Evolutionary conservation across 805 yeast species (phyloP).

Genomic region (Ogataea philodendri): DNA sequence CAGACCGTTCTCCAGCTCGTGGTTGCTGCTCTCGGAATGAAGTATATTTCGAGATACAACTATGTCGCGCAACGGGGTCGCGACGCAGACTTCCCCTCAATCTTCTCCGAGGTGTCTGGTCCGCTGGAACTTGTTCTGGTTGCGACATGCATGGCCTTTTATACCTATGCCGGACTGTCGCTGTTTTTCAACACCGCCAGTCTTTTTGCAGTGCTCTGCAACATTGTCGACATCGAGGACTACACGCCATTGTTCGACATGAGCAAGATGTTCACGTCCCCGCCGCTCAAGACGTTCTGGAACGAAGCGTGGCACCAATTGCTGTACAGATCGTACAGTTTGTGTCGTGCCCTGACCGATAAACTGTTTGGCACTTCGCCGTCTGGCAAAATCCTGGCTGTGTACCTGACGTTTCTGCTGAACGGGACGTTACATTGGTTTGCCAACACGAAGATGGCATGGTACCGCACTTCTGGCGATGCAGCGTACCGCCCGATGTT

Average conservation of each 20-base stretch:
- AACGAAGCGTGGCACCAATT: slow-evolving; percentile 14
- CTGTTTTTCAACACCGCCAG: background rate
- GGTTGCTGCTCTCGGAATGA: too few relatives aligned
- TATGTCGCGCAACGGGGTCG: too few relatives aligned
- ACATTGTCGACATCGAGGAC: slow-evolving; percentile 3
- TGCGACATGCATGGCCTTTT: background rate
- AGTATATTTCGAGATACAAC: too few relatives aligned
- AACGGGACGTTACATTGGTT: slow-evolving; percentile 5
- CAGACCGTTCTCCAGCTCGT: too few relatives aligned
- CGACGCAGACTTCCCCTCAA: too few relatives aligned
- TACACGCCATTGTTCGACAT: slow-evolving; percentile 5
- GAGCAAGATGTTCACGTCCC: background rate
- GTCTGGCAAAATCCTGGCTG: background rate
- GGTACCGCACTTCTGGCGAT: too few relatives aligned
- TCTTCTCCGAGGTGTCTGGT: too few relatives aligned
- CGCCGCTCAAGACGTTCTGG: slow-evolving; percentile 10
- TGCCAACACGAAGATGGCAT: slow-evolving; percentile 1
- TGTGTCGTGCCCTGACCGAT: too few relatives aligned
- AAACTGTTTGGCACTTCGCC: too few relatives aligned
- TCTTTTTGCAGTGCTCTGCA: background rate
- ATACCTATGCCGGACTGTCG: slow-evolving; percentile 2
- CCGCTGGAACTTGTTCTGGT: too few relatives aligned
- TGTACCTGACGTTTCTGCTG: slow-evolving; percentile 5
- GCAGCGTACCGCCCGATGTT: too few relatives aligned
- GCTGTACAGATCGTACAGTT: too few relatives aligned